phyloP scores from a whole-genome alignment of 306 rosid genomes.

The Leucaena leucocephala region DNA sequence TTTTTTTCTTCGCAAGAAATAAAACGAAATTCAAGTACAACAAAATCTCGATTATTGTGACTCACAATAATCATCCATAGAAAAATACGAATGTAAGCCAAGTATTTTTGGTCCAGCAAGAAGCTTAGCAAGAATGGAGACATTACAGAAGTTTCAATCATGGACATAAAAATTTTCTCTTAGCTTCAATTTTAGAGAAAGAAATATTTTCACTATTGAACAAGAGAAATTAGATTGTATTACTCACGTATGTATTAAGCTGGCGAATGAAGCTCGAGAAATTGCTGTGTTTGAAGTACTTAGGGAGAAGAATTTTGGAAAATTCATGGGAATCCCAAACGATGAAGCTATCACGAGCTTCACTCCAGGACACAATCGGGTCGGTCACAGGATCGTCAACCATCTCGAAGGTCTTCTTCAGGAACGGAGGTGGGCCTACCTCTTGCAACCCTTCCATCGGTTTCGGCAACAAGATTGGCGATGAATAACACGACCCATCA shows the following conservation, averaged over 20 bases:
- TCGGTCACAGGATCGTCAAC: slow-evolving; percentile 87
- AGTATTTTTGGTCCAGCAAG: neutral
- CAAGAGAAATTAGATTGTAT: neutral
- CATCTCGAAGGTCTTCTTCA: slow-evolving; percentile 80
- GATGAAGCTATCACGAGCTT: slow-evolving; percentile 61
- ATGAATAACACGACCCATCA: slow-evolving; percentile 41
- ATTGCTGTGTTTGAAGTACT: slow-evolving; percentile 80
- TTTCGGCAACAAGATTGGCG: slow-evolving; percentile 44
- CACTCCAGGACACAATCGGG: slow-evolving; percentile 81
- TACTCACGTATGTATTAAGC: slow-evolving; percentile 87
- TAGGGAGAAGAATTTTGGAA: slow-evolving; percentile 71
- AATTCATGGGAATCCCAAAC: slow-evolving; percentile 88
- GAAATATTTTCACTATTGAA: neutral
- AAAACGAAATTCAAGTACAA: neutral
- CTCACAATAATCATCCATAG: neutral
- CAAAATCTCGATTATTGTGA: neutral
- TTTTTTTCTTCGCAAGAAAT: neutral
- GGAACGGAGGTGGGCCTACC: slow-evolving; percentile 81
- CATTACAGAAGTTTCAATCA: neutral
- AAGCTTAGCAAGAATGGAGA: neutral
- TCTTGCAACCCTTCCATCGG: slow-evolving; percentile 82
- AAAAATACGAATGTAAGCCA: neutral
- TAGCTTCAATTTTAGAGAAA: neutral
- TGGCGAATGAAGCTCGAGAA: slow-evolving; percentile 99
- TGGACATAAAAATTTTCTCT: neutral